These are phyloP conservation scores for Taphrina wiesneri DNA, from an alignment of 1,139 yeast genomes.

Conservation along the genomic window DNA sequence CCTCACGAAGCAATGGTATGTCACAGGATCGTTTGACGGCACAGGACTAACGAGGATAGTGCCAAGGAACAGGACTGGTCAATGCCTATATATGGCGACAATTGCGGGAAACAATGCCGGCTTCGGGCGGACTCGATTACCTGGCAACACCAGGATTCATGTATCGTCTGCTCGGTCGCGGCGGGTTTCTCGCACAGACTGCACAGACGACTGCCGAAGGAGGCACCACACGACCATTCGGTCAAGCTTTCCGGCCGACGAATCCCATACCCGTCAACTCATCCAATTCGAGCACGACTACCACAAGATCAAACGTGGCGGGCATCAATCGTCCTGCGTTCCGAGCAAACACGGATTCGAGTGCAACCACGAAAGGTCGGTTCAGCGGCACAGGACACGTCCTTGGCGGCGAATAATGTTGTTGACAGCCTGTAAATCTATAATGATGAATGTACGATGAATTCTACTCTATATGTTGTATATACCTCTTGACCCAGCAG, in stretches of 20 bases:
- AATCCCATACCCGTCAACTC: slow-evolving; percentile 3
- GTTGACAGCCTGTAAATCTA: not conserved
- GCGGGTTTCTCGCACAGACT: slow-evolving; percentile 14
- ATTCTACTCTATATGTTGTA: not conserved
- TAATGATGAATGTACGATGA: not conserved
- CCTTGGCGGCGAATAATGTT: slow-evolving; percentile 12
- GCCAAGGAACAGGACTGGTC: slow-evolving; percentile 28
- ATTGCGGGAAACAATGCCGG: slow-evolving; percentile 28
- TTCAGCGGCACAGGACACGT: slow-evolving; percentile 14
- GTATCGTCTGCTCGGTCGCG: slow-evolving; percentile 18
- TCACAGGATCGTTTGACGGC: not conserved
- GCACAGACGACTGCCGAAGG: slow-evolving; percentile 22
- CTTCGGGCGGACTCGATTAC: slow-evolving; percentile 14
- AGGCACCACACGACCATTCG: slow-evolving; percentile 20
- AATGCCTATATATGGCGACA: slow-evolving; percentile 32
- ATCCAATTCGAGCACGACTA: not conserved
- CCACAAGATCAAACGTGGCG: slow-evolving; percentile 6
- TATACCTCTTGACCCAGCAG: not conserved
- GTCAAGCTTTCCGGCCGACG: slow-evolving; percentile 22
- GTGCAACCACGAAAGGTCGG: not conserved
- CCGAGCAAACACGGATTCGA: not conserved
- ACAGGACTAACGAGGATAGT: not conserved
- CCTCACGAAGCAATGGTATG: slow-evolving; percentile 28
- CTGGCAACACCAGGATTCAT: slow-evolving; percentile 25
- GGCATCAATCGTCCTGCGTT: not conserved